phyloP scores from a whole-genome alignment of 2,329 filamentous ascomycete genomes.

The Xylariaceae sp. region DNA sequence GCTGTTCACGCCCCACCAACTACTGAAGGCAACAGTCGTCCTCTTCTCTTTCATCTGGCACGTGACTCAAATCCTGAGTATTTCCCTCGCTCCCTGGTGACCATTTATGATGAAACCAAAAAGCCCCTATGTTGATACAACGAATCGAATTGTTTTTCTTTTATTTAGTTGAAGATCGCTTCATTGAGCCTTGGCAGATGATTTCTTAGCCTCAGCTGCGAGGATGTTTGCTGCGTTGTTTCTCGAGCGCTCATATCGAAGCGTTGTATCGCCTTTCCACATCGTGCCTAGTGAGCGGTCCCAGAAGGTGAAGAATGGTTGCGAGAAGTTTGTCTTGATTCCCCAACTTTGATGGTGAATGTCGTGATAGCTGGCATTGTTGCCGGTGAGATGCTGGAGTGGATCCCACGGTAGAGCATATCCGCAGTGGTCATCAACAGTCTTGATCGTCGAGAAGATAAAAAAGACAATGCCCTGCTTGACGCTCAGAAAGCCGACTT shows the following conservation, averaged over 20 bases:
- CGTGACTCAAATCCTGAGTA: conserved; percentile 12
- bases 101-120: conserved; percentile 10
- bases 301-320: conserved; percentile 96
- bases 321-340: conserved; percentile 91
- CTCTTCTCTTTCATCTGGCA: conserved; percentile 13
- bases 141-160: conserved; percentile 11
- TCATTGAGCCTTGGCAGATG: conserved; percentile 27
- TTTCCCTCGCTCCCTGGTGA: conserved; percentile 11
- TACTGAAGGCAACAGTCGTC: too few relatives aligned
- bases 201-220: conserved; percentile 45
- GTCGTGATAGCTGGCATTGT: conserved; percentile 96
- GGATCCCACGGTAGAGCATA: conserved; percentile 96
- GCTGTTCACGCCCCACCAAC: too few relatives aligned
- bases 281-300: conserved; percentile 77
- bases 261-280: conserved; percentile 63
- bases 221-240: conserved; percentile 36
- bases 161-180: not conserved
- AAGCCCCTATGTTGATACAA: conserved; percentile 27
- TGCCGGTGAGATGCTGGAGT: conserved; percentile 83
- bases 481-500: conserved; percentile 75
- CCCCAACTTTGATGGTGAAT: conserved; percentile 99
- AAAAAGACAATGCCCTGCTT: conserved; percentile 90
- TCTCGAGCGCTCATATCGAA: conserved; percentile 41
- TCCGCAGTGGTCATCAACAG: conserved; percentile 95
- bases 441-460: conserved; percentile 85